phyloP scores from a whole-genome alignment of 2,329 filamentous ascomycete species.

The Epichloe coenophiala region DNA sequence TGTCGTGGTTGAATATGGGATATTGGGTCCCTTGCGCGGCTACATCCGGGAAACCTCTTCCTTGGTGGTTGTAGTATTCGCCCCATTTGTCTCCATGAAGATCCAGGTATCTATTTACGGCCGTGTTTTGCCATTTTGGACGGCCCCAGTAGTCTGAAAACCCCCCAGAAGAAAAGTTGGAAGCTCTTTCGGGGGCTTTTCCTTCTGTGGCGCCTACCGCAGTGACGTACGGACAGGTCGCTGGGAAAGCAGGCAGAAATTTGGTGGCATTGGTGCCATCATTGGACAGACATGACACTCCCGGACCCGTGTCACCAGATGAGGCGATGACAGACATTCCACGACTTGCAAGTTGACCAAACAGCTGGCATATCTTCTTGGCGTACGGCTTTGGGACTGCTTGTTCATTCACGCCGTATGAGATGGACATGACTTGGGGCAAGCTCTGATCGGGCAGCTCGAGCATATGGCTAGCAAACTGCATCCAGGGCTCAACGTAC shows the following conservation, averaged over 20 bases:
- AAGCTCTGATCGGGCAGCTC: constrained; percentile 37
- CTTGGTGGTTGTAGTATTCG: constrained; percentile 29
- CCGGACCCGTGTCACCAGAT: constrained; percentile 40
- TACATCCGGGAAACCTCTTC: constrained; percentile 49
- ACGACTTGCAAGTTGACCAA: constrained; percentile 50
- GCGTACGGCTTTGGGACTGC: constrained; percentile 46
- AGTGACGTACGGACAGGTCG: constrained; percentile 46
- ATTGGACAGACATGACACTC: constrained; percentile 22
- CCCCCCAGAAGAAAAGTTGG: constrained; percentile 37
- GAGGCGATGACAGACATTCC: constrained; percentile 55
- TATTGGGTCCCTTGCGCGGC: constrained; percentile 34
- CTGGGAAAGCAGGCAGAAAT: constrained; percentile 23
- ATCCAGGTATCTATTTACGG: constrained; percentile 30
- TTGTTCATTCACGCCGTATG: constrained; percentile 58
- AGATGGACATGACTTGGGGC: constrained; percentile 53
- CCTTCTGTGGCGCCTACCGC: constrained; percentile 44
- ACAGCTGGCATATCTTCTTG: constrained; percentile 36
- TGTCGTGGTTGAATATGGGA: constrained; percentile 20
- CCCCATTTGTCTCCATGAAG: constrained; percentile 34
- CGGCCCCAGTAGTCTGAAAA: constrained; percentile 34
- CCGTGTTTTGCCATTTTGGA: constrained; percentile 31
- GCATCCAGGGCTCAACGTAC: constrained; percentile 53
- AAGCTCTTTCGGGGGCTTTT: constrained; percentile 36
- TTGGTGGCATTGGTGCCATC: constrained; percentile 19
- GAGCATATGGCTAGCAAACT: constrained; percentile 47